These are phyloP conservation scores for Rhodotorula graminis DNA, from an alignment of 768 basidiomycete species.

Conservation along the genomic window DNA sequence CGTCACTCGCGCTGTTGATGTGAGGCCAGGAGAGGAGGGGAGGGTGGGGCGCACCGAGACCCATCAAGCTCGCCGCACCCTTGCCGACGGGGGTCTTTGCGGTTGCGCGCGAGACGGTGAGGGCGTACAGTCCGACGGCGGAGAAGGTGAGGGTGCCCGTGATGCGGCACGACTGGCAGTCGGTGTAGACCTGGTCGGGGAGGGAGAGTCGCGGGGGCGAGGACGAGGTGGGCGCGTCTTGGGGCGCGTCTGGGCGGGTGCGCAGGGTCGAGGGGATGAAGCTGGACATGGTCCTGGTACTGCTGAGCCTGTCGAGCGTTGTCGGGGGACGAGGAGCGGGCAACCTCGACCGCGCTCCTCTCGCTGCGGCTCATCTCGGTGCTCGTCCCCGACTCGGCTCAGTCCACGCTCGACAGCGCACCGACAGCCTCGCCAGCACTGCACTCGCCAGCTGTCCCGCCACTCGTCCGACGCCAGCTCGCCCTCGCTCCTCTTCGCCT, in stretches of 20 bases:
- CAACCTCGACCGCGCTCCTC: neutral
- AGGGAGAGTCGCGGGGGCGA: neutral
- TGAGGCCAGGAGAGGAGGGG: neutral
- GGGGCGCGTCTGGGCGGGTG: no score
- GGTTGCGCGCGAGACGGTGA: slow-evolving; percentile 3
- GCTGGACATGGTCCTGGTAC: neutral
- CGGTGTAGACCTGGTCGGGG: slow-evolving; percentile 13
- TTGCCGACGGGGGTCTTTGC: slow-evolving; percentile 25
- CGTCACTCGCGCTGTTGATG: neutral
- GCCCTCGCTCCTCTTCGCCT: neutral
- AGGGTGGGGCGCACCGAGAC: slow-evolving; percentile 12
- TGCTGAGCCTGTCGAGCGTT: neutral
- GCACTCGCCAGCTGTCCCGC: no score
- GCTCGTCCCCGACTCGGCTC: no score
- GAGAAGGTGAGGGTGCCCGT: slow-evolving; percentile 35
- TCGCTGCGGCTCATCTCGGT: neutral
- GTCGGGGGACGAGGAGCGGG: neutral
- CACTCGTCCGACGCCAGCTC: neutral
- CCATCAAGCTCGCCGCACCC: slow-evolving; percentile 18
- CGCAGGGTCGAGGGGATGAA: neutral
- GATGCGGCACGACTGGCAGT: slow-evolving; percentile 35
- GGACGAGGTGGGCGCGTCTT: neutral
- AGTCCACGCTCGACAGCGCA: no score
- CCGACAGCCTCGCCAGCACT: no score
- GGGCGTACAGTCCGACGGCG: slow-evolving; percentile 32